Percentiles rank a stretch among this genome's conserved stretches.
Conservation (phyloP, 768 basidiomycete species). For the Serendipita indica region DNA sequence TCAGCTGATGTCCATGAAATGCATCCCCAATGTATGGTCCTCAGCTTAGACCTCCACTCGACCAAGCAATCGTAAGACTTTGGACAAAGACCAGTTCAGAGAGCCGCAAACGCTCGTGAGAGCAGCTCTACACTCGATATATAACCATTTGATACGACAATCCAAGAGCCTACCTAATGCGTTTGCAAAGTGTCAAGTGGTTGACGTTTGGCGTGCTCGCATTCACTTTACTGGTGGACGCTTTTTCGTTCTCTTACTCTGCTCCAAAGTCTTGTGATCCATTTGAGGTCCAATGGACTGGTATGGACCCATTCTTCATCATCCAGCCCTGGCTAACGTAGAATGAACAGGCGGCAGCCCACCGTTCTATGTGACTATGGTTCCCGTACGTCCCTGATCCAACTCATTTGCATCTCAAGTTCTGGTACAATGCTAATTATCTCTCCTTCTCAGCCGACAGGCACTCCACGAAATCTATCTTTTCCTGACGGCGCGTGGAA, state of each 20-base stretch:
- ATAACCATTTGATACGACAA: too few species aligned
- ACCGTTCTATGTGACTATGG: neutral
- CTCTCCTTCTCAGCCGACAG: conserved; percentile 31
- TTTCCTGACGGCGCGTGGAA: conserved; percentile 41
- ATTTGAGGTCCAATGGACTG: neutral
- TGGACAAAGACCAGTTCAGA: too few species aligned
- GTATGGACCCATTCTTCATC: neutral
- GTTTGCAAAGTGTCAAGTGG: too few species aligned
- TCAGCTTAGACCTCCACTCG: too few species aligned
- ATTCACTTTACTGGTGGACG: neutral
- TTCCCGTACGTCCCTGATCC: neutral
- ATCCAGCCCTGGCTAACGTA: neutral
- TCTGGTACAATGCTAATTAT: neutral
- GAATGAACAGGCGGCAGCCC: neutral
- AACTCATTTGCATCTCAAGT: neutral
- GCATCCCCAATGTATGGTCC: too few species aligned
- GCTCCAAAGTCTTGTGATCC: conserved; percentile 5
- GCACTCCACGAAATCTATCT: conserved; percentile 36
- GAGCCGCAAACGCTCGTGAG: too few species aligned
- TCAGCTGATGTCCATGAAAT: too few species aligned
- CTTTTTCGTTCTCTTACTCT: neutral
- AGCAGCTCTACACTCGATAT: too few species aligned
- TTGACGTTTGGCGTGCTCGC: neutral
- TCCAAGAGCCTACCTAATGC: too few species aligned
- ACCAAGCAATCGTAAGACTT: too few species aligned